Percentiles rank a stretch among this genome's conserved stretches.
Evolutionary conservation across 192 early-diverging fungal species (phyloP).

Genomic region (Umbelopsis sp.): DNA sequence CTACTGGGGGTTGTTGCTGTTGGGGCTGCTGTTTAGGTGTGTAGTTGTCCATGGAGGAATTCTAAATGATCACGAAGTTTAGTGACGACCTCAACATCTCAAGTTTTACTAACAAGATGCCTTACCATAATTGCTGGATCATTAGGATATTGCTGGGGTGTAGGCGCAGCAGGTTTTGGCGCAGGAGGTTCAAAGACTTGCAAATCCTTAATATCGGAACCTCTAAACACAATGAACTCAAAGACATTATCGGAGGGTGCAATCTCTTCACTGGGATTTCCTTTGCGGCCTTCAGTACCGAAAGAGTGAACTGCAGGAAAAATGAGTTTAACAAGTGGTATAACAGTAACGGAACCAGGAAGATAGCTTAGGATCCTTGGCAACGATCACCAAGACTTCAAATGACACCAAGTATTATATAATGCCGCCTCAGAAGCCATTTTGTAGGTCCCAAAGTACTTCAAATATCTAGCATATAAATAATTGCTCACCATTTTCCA

Average conservation of each 20-base stretch:
- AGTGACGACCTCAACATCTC: no score
- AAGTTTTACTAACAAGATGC: no score
- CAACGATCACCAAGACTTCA: no score
- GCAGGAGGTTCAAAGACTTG: conserved; percentile 62
- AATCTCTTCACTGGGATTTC: conserved; percentile 82
- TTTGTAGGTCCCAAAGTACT: no score
- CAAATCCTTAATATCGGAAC: conserved; percentile 90
- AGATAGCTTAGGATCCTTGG: no score
- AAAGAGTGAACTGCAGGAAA: conserved; percentile 75
- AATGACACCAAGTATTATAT: no score
- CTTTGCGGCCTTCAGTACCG: conserved; percentile 92
- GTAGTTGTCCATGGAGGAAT: not conserved
- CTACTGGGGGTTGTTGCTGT: no score
- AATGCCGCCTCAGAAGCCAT: no score
- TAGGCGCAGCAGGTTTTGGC: conserved; percentile 46
- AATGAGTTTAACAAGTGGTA: not conserved
- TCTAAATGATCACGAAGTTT: not conserved
- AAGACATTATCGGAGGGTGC: conserved; percentile 83
- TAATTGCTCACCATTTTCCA: conserved; percentile 72
- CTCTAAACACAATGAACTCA: conserved; percentile 93
- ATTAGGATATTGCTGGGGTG: conserved; percentile 65
- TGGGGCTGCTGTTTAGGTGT: conserved; percentile 5
- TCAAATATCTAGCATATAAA: no score
- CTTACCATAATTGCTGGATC: conserved; percentile 78
- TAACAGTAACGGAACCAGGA: not conserved